phyloP scores from a whole-genome alignment of 2,329 filamentous ascomycete genomes.

The Aspergillus sp. region DNA sequence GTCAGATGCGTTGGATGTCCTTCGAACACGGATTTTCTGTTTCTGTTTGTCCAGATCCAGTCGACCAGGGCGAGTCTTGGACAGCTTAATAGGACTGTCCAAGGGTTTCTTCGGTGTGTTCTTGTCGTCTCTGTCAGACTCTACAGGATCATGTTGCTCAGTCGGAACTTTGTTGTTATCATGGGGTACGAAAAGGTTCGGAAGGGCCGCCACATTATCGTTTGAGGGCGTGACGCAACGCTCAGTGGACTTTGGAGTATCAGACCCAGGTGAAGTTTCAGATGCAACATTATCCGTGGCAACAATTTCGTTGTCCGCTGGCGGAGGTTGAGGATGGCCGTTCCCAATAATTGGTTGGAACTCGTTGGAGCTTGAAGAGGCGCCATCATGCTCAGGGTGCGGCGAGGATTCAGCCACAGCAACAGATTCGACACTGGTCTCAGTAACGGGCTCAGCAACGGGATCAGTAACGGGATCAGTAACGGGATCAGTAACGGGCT shows the following conservation, averaged over 20 bases:
- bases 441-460: too few species aligned
- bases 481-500: too few species aligned
- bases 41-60: conserved; percentile 21
- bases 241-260: not conserved
- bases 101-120: conserved; percentile 24
- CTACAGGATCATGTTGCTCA: not conserved
- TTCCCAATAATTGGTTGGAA: not conserved
- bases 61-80: conserved; percentile 23
- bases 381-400: not conserved
- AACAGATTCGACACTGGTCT: too few species aligned
- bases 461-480: too few species aligned
- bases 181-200: conserved; percentile 4
- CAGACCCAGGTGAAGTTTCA: not conserved
- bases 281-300: not conserved
- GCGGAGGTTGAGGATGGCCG: not conserved
- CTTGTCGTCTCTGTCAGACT: conserved; percentile 5
- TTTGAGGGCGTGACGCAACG: conserved; percentile 1
- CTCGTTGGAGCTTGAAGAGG: not conserved
- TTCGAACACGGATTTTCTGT: conserved; percentile 21
- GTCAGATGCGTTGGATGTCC: conserved; percentile 30
- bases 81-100: conserved; percentile 36
- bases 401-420: not conserved
- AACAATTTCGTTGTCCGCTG: not conserved
- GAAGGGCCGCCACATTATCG: not conserved
- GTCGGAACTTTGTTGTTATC: not conserved